Evolutionary conservation across 2,329 filamentous ascomycete species (phyloP), one percentile per base, ranked within the genome.

Genomic region (Hirsutella minnesotensis): DNA sequence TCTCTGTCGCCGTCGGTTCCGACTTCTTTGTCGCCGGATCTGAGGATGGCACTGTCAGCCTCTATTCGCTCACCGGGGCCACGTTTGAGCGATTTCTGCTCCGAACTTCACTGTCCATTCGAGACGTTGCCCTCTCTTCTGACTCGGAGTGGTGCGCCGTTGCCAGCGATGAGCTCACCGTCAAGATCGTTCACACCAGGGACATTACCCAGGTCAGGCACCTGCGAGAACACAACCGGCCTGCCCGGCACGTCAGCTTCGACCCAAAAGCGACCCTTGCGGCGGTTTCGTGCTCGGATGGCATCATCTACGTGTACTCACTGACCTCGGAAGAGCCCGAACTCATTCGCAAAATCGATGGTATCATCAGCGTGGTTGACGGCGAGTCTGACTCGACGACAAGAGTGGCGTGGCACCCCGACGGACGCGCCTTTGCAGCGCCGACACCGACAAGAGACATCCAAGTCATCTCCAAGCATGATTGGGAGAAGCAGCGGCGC

Each of bases 31-130:
- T 96, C 37, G 80, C 87, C 47, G 92, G 88, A 22, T 86, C 86
- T 18, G 90, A 98, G 62, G 89, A 96, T 65, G 92, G 94, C 56
- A 92, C 84, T n/a, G 87, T 98, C 55, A 94, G 84, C 68, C 79
- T 88, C 53, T 98, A 94, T 68, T 85, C 84, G n/a, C 73, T 95
- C 40, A 72, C 77, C 44, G 78, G 77, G 3, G 81, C 81, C 54
- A 63, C 70, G 22, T 86, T 94, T 64, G 86, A 94, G 48, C 81
- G 82, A 46, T 83, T 94, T 50, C 75, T 98, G 40, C 75, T 88
- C 21, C 81, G 92, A 49, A 86, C 82, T 45, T 81, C 87, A n/a
- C 68, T 95, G 3, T 86, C 92, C 1, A 78, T 95, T 27, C 78
- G 92, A 55, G 88, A 95, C 59, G 70, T 98, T 42, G 81, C 86